Conservation (phyloP, 2,329 filamentous ascomycete species). For the Fusarium xylarioides region DNA sequence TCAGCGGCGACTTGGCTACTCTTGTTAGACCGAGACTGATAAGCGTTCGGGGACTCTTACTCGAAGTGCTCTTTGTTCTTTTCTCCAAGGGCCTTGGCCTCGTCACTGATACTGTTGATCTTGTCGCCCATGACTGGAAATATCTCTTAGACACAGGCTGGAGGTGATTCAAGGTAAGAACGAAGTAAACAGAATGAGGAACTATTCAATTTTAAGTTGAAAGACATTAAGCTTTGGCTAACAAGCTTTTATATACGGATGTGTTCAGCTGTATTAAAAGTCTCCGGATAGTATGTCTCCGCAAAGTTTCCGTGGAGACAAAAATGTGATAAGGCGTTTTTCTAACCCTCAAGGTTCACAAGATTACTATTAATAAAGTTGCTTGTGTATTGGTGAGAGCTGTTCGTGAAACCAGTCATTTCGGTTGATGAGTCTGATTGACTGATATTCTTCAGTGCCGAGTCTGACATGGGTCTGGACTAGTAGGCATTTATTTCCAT, state of each 20-base stretch:
- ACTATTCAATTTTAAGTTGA: accelerated
- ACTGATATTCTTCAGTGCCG: not conserved
- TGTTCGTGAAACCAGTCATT: accelerated
- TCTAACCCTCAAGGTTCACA: not conserved
- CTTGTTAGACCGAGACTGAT: accelerated
- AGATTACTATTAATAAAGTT: too few species aligned
- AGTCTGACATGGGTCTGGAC: not conserved
- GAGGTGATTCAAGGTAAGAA: accelerated
- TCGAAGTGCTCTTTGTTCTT: not conserved
- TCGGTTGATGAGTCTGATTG: not conserved
- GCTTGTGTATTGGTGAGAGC: too few species aligned
- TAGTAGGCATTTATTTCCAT: not conserved
- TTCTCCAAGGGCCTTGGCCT: not conserved
- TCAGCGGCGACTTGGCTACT: not conserved
- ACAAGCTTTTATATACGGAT: not conserved
- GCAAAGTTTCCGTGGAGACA: not conserved
- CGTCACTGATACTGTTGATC: too few species aligned
- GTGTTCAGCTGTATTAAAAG: not conserved
- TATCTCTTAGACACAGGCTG: accelerated
- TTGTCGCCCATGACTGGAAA: not conserved
- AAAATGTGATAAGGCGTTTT: not conserved
- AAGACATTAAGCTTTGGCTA: accelerated
- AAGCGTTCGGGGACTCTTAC: accelerated
- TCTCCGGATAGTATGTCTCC: not conserved
- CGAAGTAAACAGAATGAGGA: accelerated